Percentiles rank a stretch among this genome's conserved stretches.
Evolutionary conservation across 2,329 filamentous ascomycete genomes (phyloP).

Genomic region (Calonectria hongkongensis): DNA sequence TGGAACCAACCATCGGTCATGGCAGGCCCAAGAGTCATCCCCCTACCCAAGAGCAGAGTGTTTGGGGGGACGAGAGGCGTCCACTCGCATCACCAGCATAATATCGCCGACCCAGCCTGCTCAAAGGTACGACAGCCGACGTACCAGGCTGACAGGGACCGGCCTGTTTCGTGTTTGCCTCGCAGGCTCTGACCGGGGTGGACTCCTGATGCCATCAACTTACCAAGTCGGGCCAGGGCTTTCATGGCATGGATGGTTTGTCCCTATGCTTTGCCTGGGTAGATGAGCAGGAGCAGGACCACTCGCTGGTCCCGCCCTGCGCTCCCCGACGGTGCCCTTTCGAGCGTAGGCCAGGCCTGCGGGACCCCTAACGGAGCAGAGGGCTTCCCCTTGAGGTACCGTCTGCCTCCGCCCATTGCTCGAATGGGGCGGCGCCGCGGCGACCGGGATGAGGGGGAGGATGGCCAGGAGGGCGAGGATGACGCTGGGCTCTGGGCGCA

Average conservation of each 20-base stretch:
- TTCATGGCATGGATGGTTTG: conserved; percentile 28
- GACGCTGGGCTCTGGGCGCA: conserved; percentile 29
- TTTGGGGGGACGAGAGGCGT: conserved; percentile 49
- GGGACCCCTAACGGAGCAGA: conserved; percentile 35
- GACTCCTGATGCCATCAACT: conserved; percentile 35
- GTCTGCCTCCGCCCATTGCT: conserved; percentile 32
- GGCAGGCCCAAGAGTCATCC: conserved; percentile 39
- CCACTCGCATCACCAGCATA: conserved; percentile 49
- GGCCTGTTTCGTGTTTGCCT: conserved; percentile 46
- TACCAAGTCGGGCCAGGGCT: conserved; percentile 7
- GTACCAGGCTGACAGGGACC: conserved; percentile 50
- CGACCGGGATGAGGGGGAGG: conserved; percentile 23
- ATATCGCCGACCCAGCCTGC: conserved; percentile 47
- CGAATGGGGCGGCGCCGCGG: conserved; percentile 34
- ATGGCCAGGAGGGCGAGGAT: conserved; percentile 6
- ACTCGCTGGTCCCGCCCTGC: conserved; percentile 40
- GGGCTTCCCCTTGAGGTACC: conserved; percentile 35
- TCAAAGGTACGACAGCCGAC: conserved; percentile 51
- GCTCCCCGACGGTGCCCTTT: conserved; percentile 43
- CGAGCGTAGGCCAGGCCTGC: conserved; percentile 27
- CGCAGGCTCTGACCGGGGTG: conserved; percentile 38
- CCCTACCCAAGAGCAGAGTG: conserved; percentile 35
- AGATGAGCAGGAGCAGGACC: conserved; percentile 56
- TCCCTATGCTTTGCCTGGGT: conserved; percentile 29
- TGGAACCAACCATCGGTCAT: conserved; percentile 41